Evolutionary conservation across 1,139 yeast species (phyloP).

Genomic region (Candida gigantensis): DNA sequence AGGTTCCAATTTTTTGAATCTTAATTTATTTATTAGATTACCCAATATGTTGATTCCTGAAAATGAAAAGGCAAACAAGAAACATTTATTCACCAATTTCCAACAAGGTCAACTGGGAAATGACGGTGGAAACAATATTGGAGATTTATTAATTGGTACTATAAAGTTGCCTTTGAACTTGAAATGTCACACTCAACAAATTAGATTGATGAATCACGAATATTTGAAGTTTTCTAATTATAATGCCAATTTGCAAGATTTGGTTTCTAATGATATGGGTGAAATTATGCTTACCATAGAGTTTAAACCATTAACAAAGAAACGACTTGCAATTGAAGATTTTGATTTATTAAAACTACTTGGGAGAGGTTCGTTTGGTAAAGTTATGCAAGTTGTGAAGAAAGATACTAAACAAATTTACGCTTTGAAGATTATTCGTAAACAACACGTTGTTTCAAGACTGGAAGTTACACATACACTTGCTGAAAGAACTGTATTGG

Average conservation of each 20-base stretch:
- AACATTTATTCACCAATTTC: constrained; percentile 31
- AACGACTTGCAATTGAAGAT: constrained; percentile 81
- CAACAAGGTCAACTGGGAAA: constrained; percentile 10
- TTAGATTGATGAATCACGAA: constrained; percentile 48
- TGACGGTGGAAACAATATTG: constrained; percentile 22
- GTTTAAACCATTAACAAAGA: constrained; percentile 68
- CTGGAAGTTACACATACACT: constrained; percentile 95
- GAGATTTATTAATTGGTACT: constrained; percentile 45
- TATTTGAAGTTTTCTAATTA: constrained; percentile 43
- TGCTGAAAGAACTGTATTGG: constrained; percentile 93
- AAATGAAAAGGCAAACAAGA: constrained; percentile 31
- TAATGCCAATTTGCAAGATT: constrained; percentile 16
- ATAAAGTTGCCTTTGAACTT: constrained; percentile 47
- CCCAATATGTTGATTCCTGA: constrained; percentile 66
- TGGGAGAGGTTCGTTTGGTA: constrained; percentile 97
- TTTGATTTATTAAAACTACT: constrained; percentile 91
- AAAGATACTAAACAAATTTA: constrained; percentile 92
- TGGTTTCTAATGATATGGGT: constrained; percentile 33
- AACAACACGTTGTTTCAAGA: constrained; percentile 90
- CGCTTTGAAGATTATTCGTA: constrained; percentile 90
- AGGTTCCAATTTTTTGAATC: constrained; percentile 52
- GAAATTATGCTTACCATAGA: constrained; percentile 70
- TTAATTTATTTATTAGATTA: constrained; percentile 75
- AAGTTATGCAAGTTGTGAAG: constrained; percentile 97
- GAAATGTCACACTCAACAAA: constrained; percentile 37